Base-by-base conservation (phyloP, 2,329 filamentous ascomycete genomes). In the Colletotrichum sp. region DNA sequence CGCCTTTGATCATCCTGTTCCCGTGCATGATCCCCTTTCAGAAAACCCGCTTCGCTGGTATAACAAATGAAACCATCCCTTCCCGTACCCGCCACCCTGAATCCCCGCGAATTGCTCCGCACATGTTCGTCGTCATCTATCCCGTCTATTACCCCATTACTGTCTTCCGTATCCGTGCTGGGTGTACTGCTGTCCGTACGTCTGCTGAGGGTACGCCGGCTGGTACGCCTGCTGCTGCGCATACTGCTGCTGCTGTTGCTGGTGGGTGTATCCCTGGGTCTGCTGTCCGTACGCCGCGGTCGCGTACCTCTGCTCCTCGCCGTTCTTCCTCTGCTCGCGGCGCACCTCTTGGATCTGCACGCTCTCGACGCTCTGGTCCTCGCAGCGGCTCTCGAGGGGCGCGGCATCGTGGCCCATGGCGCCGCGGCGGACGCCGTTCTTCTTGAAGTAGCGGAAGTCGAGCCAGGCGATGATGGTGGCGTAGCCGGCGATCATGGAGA, bases 401-500 rank as follows among this genome's bases (percentile, higher is more conserved):
- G 43, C 52, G 15, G 56, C 43, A 12, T n/a, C 9, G 43, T 13
- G n/a, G n/a, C 43, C 13, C 16, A 58, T 58, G 34, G 73, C 66
- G 9, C 64, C 70, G 13, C 64, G 71, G 60, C 21, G 43, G 60
- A 70, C 66, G 15, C 71, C 66, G 61, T 74, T 70, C 28, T 34
- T 61, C 15, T 56, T 58, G 38, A 66, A 28, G 43, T 60, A 68
- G 28, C 70, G 73, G 24, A 68, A 73, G 58, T 75, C 73, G 36
- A 75, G 62, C 69, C 65, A 68, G 24, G 73, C 28, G 64, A 75
- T 75, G 62, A 73, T 62, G 24, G 73, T 65, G 7, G 65, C 48
- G 43, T 73, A 69, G 21, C 38, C 70, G 55, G 73, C 73, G 32
- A 75, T 3, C 18, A 75, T 69, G 70, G 70, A 66, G 16, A 77